Evolutionary conservation across 1,284 basidiomycete species (phyloP).

Genomic region (Microbotryum intermedium): DNA sequence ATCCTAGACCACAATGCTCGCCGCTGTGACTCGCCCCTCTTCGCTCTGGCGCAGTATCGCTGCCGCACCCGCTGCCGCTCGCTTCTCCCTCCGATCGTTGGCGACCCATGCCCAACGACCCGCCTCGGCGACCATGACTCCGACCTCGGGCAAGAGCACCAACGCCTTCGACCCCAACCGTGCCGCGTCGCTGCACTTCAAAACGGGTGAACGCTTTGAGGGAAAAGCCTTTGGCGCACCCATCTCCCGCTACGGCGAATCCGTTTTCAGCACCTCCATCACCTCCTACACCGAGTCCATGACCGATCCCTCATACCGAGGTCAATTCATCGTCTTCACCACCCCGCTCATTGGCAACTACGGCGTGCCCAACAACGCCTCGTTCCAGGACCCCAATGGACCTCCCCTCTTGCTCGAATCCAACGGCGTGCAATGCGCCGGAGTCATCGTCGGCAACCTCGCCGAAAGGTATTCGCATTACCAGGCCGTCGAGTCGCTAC

Average conservation of each 20-base stretch:
- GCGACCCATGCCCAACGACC: neutral
- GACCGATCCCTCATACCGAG: slow-evolving; percentile 98
- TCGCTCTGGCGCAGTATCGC: neutral
- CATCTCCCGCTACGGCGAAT: slow-evolving; percentile 86
- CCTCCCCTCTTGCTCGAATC: slow-evolving; percentile 73
- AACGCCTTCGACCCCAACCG: slow-evolving; percentile 26
- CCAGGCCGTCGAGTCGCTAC: slow-evolving; percentile 81
- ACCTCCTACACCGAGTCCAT: slow-evolving; percentile 99
- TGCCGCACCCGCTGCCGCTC: neutral
- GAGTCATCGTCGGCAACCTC: slow-evolving; percentile 87
- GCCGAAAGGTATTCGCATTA: slow-evolving; percentile 94
- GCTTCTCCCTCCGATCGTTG: slow-evolving; percentile 1
- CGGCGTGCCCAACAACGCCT: slow-evolving; percentile 74
- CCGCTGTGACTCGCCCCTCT: neutral
- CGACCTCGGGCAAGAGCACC: slow-evolving; percentile 12
- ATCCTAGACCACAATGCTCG: neutral
- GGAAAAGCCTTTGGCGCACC: slow-evolving; percentile 85
- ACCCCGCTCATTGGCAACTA: slow-evolving; percentile 98
- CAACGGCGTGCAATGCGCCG: slow-evolving; percentile 78
- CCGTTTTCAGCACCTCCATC: slow-evolving; percentile 97
- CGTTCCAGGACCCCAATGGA: slow-evolving; percentile 57
- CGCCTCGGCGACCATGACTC: slow-evolving; percentile 19
- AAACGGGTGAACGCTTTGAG: slow-evolving; percentile 83
- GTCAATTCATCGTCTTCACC: slow-evolving; percentile 97
- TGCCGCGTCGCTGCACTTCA: slow-evolving; percentile 87